These are phyloP conservation scores for Gossypium australe DNA, from an alignment of 345 rosid species.

Conservation along the genomic window DNA sequence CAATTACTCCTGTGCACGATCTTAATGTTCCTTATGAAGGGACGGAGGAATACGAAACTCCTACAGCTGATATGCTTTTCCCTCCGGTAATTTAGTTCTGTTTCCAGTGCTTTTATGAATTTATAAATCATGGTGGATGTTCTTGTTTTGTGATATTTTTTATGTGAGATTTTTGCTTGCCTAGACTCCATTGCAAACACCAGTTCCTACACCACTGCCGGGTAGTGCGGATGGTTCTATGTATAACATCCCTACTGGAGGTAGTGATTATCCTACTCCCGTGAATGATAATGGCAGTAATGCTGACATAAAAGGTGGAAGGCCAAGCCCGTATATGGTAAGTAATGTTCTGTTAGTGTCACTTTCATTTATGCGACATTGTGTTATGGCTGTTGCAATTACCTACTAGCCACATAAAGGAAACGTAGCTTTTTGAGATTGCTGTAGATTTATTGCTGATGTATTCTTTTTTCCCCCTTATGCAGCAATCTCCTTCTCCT, in stretches of 20 bases:
- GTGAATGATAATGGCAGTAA: slow-evolving; percentile 51
- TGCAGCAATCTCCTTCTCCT: slow-evolving; percentile 84
- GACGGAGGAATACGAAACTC: slow-evolving; percentile 90
- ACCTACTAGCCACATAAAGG: background rate
- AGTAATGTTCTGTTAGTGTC: slow-evolving; percentile 6
- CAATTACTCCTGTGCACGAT: slow-evolving; percentile 71
- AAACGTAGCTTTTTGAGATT: background rate
- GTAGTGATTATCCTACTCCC: slow-evolving; percentile 84
- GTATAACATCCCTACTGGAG: slow-evolving; percentile 87
- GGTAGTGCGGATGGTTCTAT: slow-evolving; percentile 69
- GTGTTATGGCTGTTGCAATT: background rate
- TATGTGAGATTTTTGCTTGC: slow-evolving; percentile 13
- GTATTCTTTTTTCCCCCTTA: background rate
- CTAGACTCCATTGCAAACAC: slow-evolving; percentile 91
- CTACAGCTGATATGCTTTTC: slow-evolving; percentile 89
- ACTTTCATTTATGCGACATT: background rate
- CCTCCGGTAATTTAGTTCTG: slow-evolving; percentile 59
- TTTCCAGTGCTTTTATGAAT: background rate
- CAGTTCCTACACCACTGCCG: slow-evolving; percentile 73
- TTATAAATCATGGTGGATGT: background rate
- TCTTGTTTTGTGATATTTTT: background rate
- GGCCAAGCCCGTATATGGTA: slow-evolving; percentile 86
- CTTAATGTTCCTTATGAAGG: slow-evolving; percentile 95
- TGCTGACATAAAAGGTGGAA: slow-evolving; percentile 58
- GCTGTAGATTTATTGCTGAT: background rate